These are phyloP conservation scores for Echites panduratus DNA, from an alignment of 257 asterid genomes.

Conservation along the genomic window DNA sequence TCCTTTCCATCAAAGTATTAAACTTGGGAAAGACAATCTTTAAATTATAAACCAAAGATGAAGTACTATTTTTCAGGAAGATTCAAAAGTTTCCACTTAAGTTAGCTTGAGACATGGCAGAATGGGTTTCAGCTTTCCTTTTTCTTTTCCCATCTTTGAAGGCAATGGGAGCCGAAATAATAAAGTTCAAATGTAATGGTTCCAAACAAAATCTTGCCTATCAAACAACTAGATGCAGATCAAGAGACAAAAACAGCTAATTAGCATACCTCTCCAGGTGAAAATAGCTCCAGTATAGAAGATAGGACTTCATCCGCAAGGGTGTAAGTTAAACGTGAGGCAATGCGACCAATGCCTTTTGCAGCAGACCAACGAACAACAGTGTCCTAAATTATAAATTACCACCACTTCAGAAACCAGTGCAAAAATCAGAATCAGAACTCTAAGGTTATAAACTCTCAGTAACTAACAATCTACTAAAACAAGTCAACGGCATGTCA, in stretches of 20 bases:
- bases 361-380: constrained; percentile 99
- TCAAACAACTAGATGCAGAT: not conserved
- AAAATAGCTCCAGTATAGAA: constrained; percentile 88
- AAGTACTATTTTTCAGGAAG: not conserved
- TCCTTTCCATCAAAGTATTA: not conserved
- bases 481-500: not conserved
- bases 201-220: not conserved
- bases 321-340: constrained; percentile 66
- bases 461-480: not conserved
- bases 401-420: not conserved
- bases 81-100: not conserved
- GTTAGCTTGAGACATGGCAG: not conserved
- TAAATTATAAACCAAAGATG: not conserved
- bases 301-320: constrained; percentile 88
- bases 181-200: not conserved
- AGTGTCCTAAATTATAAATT: constrained; percentile 53
- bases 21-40: not conserved
- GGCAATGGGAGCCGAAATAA: not conserved
- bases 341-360: constrained; percentile 91
- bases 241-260: not conserved
- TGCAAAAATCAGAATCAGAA: not conserved
- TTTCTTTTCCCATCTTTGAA: not conserved
- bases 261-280: constrained; percentile 74
- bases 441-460: not conserved
- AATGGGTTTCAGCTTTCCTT: not conserved